Evolutionary conservation across 441 rosid species (phyloP).

Genomic region (Geranium incanum): DNA sequence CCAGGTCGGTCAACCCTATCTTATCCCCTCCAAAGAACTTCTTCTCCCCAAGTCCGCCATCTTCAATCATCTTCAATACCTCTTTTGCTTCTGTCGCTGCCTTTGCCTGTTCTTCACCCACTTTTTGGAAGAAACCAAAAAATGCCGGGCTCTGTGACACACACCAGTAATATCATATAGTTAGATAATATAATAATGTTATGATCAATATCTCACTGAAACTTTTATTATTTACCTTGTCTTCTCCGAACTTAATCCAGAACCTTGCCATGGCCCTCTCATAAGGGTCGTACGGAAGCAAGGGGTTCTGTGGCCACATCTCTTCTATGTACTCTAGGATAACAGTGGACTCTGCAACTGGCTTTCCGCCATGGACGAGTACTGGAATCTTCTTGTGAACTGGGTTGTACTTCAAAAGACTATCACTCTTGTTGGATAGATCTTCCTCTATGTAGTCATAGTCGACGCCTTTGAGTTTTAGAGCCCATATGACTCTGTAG

Average conservation of each 20-base stretch:
- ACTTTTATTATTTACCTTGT: conserved; percentile 26
- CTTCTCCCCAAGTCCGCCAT: conserved; percentile 29
- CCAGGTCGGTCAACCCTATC: conserved; percentile 34
- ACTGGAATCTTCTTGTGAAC: conserved; percentile 36
- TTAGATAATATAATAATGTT: neutral
- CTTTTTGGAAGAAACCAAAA: conserved; percentile 22
- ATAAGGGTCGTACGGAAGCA: conserved; percentile 33
- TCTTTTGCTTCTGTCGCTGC: conserved; percentile 30
- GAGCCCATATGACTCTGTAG: conserved; percentile 42
- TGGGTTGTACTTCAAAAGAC: conserved; percentile 32
- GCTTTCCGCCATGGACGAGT: conserved; percentile 24
- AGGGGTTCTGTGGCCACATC: conserved; percentile 33
- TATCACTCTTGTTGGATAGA: conserved; percentile 31
- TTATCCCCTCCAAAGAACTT: conserved; percentile 41
- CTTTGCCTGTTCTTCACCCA: conserved; percentile 33
- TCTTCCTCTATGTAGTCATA: conserved; percentile 34
- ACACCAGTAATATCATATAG: neutral
- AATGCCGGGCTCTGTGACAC: conserved; percentile 20
- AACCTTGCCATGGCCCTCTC: conserved; percentile 39
- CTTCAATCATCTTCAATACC: conserved; percentile 28
- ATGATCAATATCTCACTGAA: neutral
- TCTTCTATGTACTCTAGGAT: conserved; percentile 48
- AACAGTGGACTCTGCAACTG: conserved; percentile 34
- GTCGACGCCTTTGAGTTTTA: conserved; percentile 33
- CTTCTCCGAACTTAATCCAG: conserved; percentile 39